Percentiles rank a stretch among this genome's conserved stretches.
phyloP scores from a whole-genome alignment of 371 early-diverging fungal genomes.

The Blyttiomyces sp. region DNA sequence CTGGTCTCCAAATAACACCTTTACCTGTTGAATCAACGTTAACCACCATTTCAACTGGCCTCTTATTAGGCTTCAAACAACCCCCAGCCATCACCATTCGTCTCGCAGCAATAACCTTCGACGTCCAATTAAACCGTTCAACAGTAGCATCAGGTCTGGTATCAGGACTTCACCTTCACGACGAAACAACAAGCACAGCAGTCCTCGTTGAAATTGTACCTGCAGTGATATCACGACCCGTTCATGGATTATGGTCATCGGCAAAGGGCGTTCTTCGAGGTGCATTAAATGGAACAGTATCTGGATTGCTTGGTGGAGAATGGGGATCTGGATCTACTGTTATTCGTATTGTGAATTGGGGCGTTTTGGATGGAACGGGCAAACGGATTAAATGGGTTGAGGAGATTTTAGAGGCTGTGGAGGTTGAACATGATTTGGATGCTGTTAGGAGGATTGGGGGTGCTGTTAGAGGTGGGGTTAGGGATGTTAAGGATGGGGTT shows the following conservation, averaged over 20 bases:
- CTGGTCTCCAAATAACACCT: not conserved
- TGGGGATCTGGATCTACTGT: constrained; percentile 16
- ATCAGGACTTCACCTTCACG: not conserved
- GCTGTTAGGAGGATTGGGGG: constrained; percentile 11
- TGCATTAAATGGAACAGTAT: constrained; percentile 10
- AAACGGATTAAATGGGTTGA: constrained; percentile 6
- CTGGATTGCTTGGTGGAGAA: constrained; percentile 10
- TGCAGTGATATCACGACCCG: constrained; percentile 1
- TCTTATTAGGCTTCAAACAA: not conserved
- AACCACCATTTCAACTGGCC: constrained; percentile 7
- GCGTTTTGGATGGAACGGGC: constrained; percentile 1
- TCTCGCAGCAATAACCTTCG: constrained; percentile 3
- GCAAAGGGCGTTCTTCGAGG: constrained; percentile 11
- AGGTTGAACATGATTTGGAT: constrained; percentile 18
- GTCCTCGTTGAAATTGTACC: constrained; percentile 11
- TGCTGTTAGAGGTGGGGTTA: constrained; percentile 4
- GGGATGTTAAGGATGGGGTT: constrained; percentile 5
- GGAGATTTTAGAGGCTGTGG: constrained; percentile 1
- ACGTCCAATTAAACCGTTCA: constrained; percentile 10
- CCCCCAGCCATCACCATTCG: constrained; percentile 5
- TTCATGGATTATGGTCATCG: constrained; percentile 1
- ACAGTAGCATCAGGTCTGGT: not conserved
- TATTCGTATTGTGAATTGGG: not conserved
- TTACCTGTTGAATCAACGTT: constrained; percentile 5
- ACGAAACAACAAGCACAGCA: not conserved